These are phyloP conservation scores for Gossypium herbaceum DNA, from an alignment of 345 rosid genomes.

Conservation along the genomic window DNA sequence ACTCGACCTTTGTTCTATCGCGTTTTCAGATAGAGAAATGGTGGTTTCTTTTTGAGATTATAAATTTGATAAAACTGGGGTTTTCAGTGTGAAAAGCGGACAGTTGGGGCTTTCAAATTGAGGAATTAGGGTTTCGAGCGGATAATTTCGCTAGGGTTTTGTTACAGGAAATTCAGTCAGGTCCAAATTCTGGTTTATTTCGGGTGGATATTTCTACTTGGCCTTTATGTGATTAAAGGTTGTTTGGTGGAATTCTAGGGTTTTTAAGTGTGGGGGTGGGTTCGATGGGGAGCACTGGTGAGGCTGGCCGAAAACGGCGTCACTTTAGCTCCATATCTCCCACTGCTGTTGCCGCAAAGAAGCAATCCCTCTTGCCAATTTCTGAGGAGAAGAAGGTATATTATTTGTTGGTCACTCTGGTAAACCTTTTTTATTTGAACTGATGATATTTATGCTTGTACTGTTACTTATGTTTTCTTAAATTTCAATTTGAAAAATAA, in stretches of 20 bases:
- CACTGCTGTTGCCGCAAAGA: conserved; percentile 59
- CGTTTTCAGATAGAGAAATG: neutral
- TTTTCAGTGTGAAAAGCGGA: neutral
- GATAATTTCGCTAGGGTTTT: conserved; percentile 21
- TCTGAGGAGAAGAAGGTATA: conserved; percentile 86
- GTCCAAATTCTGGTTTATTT: neutral
- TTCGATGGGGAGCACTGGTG: conserved; percentile 87
- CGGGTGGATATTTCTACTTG: neutral
- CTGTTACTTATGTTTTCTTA: neutral
- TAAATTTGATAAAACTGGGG: conserved; percentile 5
- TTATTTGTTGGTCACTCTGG: neutral
- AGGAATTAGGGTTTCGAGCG: neutral
- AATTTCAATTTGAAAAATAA: neutral
- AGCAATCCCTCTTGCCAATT: conserved; percentile 52
- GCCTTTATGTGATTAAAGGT: conserved; percentile 26
- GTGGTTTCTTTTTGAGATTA: neutral
- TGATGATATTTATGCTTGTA: neutral
- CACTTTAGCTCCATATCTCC: conserved; percentile 80
- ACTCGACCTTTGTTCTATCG: too few species aligned
- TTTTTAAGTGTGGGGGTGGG: conserved; percentile 16
- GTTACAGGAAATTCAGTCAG: neutral
- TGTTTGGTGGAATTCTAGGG: conserved; percentile 32
- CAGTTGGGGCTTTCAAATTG: conserved; percentile 8
- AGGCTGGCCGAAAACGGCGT: conserved; percentile 87
- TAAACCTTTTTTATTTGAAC: too few species aligned